These are phyloP conservation scores for Niveomyces coronatus DNA, from an alignment of 2,329 filamentous ascomycete species.

Conservation along the genomic window DNA sequence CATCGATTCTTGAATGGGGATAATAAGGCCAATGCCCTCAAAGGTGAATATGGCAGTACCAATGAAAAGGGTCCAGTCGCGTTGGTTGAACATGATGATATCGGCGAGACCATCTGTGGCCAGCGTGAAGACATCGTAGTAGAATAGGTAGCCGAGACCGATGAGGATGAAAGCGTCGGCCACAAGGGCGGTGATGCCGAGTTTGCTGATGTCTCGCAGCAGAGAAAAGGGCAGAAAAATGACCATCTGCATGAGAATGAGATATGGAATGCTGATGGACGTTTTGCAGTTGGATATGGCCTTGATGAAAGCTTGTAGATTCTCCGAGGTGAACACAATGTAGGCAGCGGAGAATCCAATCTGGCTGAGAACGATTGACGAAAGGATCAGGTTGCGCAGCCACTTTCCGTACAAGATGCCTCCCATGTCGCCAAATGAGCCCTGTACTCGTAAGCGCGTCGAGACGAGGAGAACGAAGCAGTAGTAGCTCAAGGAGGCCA, in stretches of 20 bases:
- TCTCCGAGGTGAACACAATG: constrained; percentile 94
- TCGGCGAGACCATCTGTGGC: constrained; percentile 67
- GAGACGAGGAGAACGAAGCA: constrained; percentile 91
- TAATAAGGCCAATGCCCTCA: constrained; percentile 93
- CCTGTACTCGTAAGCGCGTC: constrained; percentile 73
- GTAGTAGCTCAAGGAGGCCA: constrained; percentile 86
- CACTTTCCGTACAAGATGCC: constrained; percentile 82
- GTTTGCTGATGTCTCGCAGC: constrained; percentile 92
- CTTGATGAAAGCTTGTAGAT: constrained; percentile 86
- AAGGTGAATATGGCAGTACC: constrained; percentile 99
- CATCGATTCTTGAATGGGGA: constrained; percentile 98
- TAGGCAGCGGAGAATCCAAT: constrained; percentile 92
- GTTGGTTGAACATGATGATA: constrained; percentile 80
- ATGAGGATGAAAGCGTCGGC: constrained; percentile 92
- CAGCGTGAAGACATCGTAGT: constrained; percentile 85
- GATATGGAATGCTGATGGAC: constrained; percentile 73
- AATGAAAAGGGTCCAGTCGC: constrained; percentile 95
- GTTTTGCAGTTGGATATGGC: constrained; percentile 84
- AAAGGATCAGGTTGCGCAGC: constrained; percentile 79
- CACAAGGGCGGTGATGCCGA: constrained; percentile 86
- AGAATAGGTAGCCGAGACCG: constrained; percentile 87
- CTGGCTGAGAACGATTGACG: constrained; percentile 90
- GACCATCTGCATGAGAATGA: constrained; percentile 91
- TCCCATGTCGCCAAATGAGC: constrained; percentile 97
- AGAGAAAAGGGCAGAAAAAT: constrained; percentile 92